Base-by-base conservation (phyloP, 345 rosid genomes). In the Erysimum cheiranthoides region DNA sequence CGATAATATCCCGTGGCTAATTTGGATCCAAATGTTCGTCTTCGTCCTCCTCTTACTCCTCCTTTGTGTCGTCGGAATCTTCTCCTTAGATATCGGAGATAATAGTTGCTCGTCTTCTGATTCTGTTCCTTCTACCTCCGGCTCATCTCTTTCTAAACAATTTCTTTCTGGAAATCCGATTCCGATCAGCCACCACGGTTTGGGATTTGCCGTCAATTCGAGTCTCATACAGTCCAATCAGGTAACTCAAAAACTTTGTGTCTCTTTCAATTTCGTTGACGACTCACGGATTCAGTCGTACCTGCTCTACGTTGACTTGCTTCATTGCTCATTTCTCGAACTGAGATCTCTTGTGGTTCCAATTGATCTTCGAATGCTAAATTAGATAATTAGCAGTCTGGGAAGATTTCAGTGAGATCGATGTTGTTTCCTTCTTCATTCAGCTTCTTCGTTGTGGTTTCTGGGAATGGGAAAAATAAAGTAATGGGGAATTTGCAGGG, bases 1-100 rank as follows among this genome's bases (percentile, higher is more conserved):
- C 56, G 85, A 83, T 62, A 84, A 80, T 60, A 83, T 93, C 13
- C 88, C 96, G 60, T 93, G 96, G 96, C 85, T 93, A 0, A 70
- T 93, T 28, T 91, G 92, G 98, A 89, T 91, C 86, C 97, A 91
- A 72, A 70, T 89, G 71, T 50, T 89, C 3, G 74, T 88, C 54
- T 68, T 93, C 46, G 46, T 91, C 60, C 98, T 93, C 68, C 83
- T 93, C 76, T 9, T 90, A 32, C 45, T 93, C 49, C 90, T 93
- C 64, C 85, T 93, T 53, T 85, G 42, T 21, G 80, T 82, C 75
- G 68, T 87, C 88, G 80, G 74, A 46, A 21, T 77, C 27, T 18
- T 59, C 25, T 16, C 82, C 34, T 66, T 81, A 18, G 88, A 83
- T 79, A 73, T 51, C 60, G 39, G 78, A 2, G 67, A 49, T 30